Evolutionary conservation across 208 protist genomes (phyloP).

Genomic region (Angomonas desouzai): DNA sequence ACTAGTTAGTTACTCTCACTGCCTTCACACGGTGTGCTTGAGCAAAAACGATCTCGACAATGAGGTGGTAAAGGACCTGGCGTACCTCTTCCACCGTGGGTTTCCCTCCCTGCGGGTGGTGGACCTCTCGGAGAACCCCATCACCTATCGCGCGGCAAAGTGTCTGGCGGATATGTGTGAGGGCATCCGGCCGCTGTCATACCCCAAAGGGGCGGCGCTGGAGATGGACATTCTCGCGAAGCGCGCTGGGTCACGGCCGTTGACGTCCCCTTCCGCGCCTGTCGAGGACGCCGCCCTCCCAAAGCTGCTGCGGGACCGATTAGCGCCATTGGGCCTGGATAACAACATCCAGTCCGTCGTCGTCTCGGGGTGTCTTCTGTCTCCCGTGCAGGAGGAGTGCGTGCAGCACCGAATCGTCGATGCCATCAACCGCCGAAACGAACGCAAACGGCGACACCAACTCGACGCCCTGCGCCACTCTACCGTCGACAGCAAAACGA

Average conservation of each 20-base stretch:
- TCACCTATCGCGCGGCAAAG: conserved; percentile 53
- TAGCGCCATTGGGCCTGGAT: conserved; percentile 14
- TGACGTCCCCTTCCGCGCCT: not conserved
- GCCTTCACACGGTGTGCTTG: conserved; percentile 37
- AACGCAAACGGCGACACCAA: conserved; percentile 19
- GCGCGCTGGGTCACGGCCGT: not conserved
- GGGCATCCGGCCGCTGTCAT: conserved; percentile 11
- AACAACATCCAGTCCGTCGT: conserved; percentile 29
- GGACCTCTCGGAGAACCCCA: conserved; percentile 48
- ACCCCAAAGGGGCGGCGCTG: not conserved
- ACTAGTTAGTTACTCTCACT: conserved; percentile 16
- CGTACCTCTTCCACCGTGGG: conserved; percentile 14
- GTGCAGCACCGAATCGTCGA: conserved; percentile 28
- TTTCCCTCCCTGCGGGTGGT: conserved; percentile 31
- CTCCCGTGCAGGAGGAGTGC: conserved; percentile 17
- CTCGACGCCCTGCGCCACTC: not conserved
- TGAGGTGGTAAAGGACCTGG: conserved; percentile 17
- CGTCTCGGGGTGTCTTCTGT: conserved; percentile 30
- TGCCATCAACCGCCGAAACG: conserved; percentile 22
- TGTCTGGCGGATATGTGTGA: conserved; percentile 35
- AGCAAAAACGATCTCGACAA: conserved; percentile 37
- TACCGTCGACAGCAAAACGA: not conserved
- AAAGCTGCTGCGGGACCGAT: not conserved
- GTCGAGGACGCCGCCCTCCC: not conserved
- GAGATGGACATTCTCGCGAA: not conserved